These are phyloP conservation scores for Gautieria morchelliformis DNA, from an alignment of 768 basidiomycete genomes.

Conservation along the genomic window DNA sequence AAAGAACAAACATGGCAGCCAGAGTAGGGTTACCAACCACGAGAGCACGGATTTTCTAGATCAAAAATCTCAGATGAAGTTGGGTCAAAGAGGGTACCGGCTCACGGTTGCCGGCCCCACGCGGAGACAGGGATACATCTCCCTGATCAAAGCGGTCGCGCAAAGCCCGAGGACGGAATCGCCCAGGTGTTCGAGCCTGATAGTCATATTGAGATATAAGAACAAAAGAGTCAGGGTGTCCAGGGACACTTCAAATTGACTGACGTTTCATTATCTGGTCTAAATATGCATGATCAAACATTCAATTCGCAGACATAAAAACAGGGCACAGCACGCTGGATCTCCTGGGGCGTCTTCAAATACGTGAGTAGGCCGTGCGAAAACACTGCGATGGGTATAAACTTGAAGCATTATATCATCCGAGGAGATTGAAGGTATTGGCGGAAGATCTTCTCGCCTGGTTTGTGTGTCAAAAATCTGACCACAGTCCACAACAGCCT, in stretches of 20 bases:
- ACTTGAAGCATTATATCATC: conserved; percentile 40
- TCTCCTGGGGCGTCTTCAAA: conserved; percentile 70
- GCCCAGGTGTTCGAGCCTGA: conserved; percentile 67
- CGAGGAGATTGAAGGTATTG: conserved; percentile 47
- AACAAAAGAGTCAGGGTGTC: not conserved
- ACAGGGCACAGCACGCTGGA: conserved; percentile 20
- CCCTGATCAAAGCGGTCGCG: conserved; percentile 54
- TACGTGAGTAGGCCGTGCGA: conserved; percentile 58
- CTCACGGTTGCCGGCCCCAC: conserved; percentile 74
- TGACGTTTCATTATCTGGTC: conserved; percentile 78
- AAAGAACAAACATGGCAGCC: conserved; percentile 49
- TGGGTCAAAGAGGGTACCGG: not conserved
- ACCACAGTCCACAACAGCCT: too few species aligned
- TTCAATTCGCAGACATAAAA: not conserved
- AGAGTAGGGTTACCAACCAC: conserved; percentile 68
- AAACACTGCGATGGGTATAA: conserved; percentile 69
- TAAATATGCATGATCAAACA: conserved; percentile 14
- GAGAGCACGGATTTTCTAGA: conserved; percentile 68
- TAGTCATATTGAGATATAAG: not conserved
- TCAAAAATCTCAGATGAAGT: not conserved
- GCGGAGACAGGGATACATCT: conserved; percentile 56
- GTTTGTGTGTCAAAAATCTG: too few species aligned
- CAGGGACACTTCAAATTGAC: conserved; percentile 23
- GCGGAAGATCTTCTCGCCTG: conserved; percentile 32
- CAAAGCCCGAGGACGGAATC: conserved; percentile 63